These are phyloP conservation scores for Diaporthe destruens DNA, from an alignment of 2,329 filamentous ascomycete species.

Conservation along the genomic window DNA sequence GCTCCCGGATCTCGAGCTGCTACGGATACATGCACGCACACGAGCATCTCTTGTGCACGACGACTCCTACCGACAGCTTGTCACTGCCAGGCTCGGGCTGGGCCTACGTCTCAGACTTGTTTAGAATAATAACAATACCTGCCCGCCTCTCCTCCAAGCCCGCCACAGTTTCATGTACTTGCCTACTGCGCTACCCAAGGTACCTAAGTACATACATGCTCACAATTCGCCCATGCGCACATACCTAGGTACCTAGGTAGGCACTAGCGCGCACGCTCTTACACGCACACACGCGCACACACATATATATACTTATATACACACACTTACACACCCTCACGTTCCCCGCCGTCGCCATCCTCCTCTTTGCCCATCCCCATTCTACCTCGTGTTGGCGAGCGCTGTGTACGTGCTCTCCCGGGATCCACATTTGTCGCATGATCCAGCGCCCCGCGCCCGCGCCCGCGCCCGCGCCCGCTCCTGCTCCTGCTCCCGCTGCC, in stretches of 20 bases:
- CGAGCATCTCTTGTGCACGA: not conserved
- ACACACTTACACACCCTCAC: not conserved
- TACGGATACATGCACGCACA: not conserved
- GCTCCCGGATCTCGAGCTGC: not conserved
- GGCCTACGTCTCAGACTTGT: slow-evolving; percentile 31
- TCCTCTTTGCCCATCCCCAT: not conserved
- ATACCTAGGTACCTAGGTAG: not conserved
- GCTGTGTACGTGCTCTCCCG: not conserved
- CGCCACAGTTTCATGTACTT: not conserved
- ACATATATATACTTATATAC: too few species aligned
- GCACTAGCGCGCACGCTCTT: too few species aligned
- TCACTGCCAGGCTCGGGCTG: not conserved
- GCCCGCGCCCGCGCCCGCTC: too few species aligned
- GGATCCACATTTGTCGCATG: slow-evolving; percentile 4
- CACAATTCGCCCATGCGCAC: not conserved
- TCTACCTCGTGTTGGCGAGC: not conserved
- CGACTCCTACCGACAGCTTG: not conserved
- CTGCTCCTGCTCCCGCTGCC: too few species aligned
- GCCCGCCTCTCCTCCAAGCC: not conserved
- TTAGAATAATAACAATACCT: slow-evolving; percentile 17
- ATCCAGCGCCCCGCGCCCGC: not conserved
- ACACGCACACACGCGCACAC: not conserved
- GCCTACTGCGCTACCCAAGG: too few species aligned
- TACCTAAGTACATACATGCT: too few species aligned
- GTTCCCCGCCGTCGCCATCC: not conserved